Evolutionary conservation across 2,329 filamentous ascomycete genomes (phyloP), one percentile per base, ranked within the genome.

Genomic region (Berkeleyomyces rouxiae): DNA sequence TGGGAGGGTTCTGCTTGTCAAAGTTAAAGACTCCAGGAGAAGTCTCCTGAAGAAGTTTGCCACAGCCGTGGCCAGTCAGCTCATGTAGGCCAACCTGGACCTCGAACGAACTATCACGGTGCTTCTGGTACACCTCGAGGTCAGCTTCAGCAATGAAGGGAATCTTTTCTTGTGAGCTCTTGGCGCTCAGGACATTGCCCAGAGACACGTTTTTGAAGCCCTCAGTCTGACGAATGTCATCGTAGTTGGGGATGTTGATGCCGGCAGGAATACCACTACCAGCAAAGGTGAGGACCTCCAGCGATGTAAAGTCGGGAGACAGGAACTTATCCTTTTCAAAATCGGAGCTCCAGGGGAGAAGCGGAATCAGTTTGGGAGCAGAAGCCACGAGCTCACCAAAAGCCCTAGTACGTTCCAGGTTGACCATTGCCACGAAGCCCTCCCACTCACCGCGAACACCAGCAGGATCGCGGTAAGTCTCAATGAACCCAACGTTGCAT

Each of bases 321-420:
- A 95, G 75, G 74, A 99, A 99, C 70, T 87, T 90, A 76, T 96
- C 91, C 74, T 97, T 97, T 72, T 99, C 93, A 67, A 97, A 99
- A 0, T 89, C 87, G 57, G 82, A 81, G 43, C 79, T 77, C 93
- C 93, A 99, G 0, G 93, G 93, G 11, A 99, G 77, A 66, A 95
- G 83, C 5, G 90, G 89, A 60, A 99, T 96, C 71, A 96, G 85
- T 55, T 78, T 77, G 9, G 90, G 87, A 0, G 93, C 91, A 36
- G 85, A 85, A 23, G 85, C 80, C 3, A 97, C 93, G 1, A 97
- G 82, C 67, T 87, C 86, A 6, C 86, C 87, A 70, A 97, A 97
- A 0, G 91, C 89, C 64, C 82, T 82, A 0, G 92, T 99, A 23
- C 92, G 85, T 72, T 96, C 92, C 70, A 74, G 63, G 59, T 67